These are phyloP conservation scores for Emiliania huxleyi DNA, from an alignment of 78 protist species.

Conservation along the genomic window DNA sequence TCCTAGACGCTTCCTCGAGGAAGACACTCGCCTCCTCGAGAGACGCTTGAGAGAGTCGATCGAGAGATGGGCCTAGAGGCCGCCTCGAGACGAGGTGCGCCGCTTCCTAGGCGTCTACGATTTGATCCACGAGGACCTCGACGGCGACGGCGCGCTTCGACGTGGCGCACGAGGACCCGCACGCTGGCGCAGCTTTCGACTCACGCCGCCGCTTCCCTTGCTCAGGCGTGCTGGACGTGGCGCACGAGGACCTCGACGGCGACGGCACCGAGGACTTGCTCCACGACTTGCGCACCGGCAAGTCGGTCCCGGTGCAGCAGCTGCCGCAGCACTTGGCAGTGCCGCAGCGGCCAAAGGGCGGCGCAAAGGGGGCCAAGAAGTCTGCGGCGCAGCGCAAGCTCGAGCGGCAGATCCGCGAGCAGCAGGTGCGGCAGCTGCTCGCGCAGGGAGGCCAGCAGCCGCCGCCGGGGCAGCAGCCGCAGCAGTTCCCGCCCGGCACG, in stretches of 20 bases:
- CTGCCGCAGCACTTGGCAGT: background rate
- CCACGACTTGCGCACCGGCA: slow-evolving; percentile 1
- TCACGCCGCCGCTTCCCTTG: background rate
- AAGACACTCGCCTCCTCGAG: no score
- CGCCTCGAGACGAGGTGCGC: no score
- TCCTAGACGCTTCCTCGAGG: no score
- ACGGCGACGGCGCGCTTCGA: slow-evolving; percentile 15
- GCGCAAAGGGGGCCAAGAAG: background rate
- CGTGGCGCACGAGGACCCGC: background rate
- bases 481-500: no score
- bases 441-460: no score
- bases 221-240: background rate
- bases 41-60: no score
- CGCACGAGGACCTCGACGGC: slow-evolving; percentile 21
- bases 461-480: no score
- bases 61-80: no score
- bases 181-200: background rate
- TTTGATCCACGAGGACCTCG: slow-evolving; percentile 20
- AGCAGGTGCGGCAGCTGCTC: background rate
- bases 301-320: background rate
- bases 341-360: background rate
- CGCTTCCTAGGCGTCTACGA: slow-evolving; percentile 27
- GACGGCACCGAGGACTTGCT: background rate
- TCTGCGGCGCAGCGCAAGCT: background rate
- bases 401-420: background rate